These are phyloP conservation scores for Colletotrichum phormii DNA, from an alignment of 2,329 filamentous ascomycete species.

Conservation along the genomic window DNA sequence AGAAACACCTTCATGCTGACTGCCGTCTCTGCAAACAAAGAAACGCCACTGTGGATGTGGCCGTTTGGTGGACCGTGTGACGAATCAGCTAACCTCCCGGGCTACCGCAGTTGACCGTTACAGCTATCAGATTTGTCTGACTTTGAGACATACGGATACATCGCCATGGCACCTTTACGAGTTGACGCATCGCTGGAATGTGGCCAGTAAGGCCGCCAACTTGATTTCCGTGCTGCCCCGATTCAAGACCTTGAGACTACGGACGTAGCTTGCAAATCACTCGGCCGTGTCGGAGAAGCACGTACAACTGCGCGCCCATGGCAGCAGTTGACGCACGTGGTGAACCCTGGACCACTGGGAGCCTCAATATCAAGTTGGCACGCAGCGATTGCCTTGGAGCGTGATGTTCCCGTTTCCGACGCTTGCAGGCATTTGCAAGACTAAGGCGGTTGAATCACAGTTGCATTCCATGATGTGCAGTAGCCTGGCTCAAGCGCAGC, in stretches of 20 bases:
- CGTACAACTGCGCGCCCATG: not conserved
- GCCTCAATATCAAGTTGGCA: not conserved
- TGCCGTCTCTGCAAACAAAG: not conserved
- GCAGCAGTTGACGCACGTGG: not conserved
- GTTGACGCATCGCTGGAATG: not conserved
- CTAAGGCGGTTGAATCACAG: not conserved
- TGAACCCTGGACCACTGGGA: not conserved
- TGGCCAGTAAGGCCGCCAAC: not conserved
- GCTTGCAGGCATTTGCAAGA: constrained; percentile 10
- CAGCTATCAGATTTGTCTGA: constrained; percentile 6
- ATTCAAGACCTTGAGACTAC: not conserved
- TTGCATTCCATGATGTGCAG: not conserved
- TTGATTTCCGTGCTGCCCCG: not conserved
- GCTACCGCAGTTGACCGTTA: not conserved
- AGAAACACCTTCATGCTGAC: not conserved
- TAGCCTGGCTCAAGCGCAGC: not conserved
- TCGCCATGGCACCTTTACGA: not conserved
- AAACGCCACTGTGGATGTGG: constrained; percentile 8
- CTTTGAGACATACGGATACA: not conserved
- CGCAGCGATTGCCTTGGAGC: not conserved
- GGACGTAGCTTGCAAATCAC: not conserved
- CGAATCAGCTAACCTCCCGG: not conserved
- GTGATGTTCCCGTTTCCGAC: not conserved
- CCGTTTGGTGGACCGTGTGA: not conserved
- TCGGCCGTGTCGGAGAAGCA: not conserved